Conservation (phyloP, 345 rosid species). For the Salix koriyanagi region DNA sequence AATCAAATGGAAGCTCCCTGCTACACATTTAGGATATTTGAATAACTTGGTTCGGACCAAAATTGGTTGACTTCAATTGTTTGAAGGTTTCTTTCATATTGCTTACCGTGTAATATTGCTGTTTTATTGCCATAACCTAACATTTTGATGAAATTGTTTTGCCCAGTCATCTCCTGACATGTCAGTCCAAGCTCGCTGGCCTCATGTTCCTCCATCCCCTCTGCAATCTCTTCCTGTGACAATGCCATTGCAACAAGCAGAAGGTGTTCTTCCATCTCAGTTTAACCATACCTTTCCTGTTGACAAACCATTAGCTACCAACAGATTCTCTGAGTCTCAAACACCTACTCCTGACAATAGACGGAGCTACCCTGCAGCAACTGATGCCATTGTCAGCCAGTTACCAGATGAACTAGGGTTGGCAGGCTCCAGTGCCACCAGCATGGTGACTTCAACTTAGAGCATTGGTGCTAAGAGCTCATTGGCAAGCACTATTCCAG, state of each 20-base stretch:
- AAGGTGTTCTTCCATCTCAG: slow-evolving; percentile 45
- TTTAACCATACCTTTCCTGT: slow-evolving; percentile 46
- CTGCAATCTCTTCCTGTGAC: slow-evolving; percentile 50
- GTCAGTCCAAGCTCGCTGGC: slow-evolving; percentile 76
- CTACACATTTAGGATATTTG: not conserved
- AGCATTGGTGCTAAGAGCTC: slow-evolving; percentile 35
- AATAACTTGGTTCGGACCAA: not conserved
- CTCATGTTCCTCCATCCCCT: slow-evolving; percentile 59
- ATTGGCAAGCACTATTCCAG: slow-evolving; percentile 24
- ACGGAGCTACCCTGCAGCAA: slow-evolving; percentile 26
- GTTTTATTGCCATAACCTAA: not conserved
- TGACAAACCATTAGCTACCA: slow-evolving; percentile 44
- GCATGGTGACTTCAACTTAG: slow-evolving; percentile 33
- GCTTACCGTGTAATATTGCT: not conserved
- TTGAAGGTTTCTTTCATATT: not conserved
- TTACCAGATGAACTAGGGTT: slow-evolving; percentile 59
- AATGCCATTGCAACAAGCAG: slow-evolving; percentile 59
- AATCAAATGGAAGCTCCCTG: not conserved
- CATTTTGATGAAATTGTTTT: slow-evolving; percentile 18
- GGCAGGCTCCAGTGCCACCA: slow-evolving; percentile 47
- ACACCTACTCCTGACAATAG: slow-evolving; percentile 38
- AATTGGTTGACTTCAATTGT: not conserved
- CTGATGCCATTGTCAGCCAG: slow-evolving; percentile 37
- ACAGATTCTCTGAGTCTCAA: slow-evolving; percentile 47
- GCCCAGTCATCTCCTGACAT: slow-evolving; percentile 69